Evolutionary conservation across 768 basidiomycete genomes (phyloP).

Genomic region (Auricularia sp.): DNA sequence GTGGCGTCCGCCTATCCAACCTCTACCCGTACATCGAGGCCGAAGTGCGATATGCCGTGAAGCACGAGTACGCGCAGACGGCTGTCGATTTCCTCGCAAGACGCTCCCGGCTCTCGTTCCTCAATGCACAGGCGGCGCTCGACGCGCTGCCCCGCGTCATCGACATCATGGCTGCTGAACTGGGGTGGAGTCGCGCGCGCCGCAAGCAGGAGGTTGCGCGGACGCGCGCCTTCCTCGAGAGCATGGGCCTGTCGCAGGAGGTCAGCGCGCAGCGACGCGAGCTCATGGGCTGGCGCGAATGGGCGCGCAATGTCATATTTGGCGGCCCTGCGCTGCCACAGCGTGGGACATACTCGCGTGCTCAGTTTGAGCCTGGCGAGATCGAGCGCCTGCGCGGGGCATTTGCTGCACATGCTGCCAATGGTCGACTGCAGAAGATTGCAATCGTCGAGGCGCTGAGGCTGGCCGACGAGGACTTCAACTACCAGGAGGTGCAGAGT

Average conservation of each 20-base stretch:
- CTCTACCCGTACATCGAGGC: slow-evolving; percentile 88
- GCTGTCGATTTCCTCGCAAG: slow-evolving; percentile 89
- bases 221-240: slow-evolving; percentile 59
- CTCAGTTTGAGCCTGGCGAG: slow-evolving; percentile 46
- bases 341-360: slow-evolving; percentile 33
- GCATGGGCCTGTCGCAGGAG: slow-evolving; percentile 64
- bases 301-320: slow-evolving; percentile 9
- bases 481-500: slow-evolving; percentile 58
- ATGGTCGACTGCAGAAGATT: slow-evolving; percentile 30
- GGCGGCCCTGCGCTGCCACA: slow-evolving; percentile 4
- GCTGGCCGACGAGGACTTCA: slow-evolving; percentile 38
- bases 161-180: slow-evolving; percentile 82
- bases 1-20: slow-evolving; percentile 61
- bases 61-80: slow-evolving; percentile 87
- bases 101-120: slow-evolving; percentile 86
- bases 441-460: slow-evolving; percentile 25
- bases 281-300: slow-evolving; percentile 19
- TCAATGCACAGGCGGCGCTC: slow-evolving; percentile 80
- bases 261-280: slow-evolving; percentile 17
- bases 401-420: slow-evolving; percentile 26
- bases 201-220: slow-evolving; percentile 48
- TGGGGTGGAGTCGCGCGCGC: slow-evolving; percentile 60
- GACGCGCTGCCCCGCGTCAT: slow-evolving; percentile 79
- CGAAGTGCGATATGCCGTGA: slow-evolving; percentile 81
- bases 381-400: slow-evolving; percentile 30